These are phyloP conservation scores for Syncephalastrum contaminatum DNA, from an alignment of 371 early-diverging fungal species.

Conservation along the genomic window DNA sequence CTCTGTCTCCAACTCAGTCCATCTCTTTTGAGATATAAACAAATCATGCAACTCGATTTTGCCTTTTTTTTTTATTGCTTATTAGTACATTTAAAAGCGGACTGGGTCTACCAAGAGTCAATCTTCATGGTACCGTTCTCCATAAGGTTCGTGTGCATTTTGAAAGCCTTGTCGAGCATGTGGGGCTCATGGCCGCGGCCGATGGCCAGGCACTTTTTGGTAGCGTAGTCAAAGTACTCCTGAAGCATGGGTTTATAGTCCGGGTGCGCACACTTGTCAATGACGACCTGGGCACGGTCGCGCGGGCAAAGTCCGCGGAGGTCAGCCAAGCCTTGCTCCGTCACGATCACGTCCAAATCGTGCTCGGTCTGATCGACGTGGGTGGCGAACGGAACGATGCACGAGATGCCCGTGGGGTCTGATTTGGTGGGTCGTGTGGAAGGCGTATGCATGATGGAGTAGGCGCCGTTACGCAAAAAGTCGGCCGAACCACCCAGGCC, in stretches of 20 bases:
- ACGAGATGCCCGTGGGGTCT: conserved; percentile 48
- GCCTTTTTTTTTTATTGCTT: too few species aligned
- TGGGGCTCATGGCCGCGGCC: conserved; percentile 56
- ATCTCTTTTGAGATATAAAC: too few species aligned
- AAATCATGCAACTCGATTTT: too few species aligned
- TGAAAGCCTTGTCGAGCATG: conserved; percentile 53
- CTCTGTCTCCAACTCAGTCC: too few species aligned
- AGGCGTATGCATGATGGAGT: conserved; percentile 54
- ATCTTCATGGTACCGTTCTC: conserved; percentile 55
- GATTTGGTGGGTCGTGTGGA: conserved; percentile 47
- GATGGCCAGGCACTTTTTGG: conserved; percentile 45
- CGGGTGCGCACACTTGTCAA: conserved; percentile 55
- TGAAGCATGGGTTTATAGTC: conserved; percentile 47
- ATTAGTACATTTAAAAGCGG: not conserved
- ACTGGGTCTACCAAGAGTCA: conserved; percentile 41
- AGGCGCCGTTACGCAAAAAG: conserved; percentile 48
- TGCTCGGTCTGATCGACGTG: conserved; percentile 59
- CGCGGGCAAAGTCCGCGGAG: conserved; percentile 50
- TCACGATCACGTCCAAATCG: conserved; percentile 52
- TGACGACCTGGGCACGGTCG: conserved; percentile 50
- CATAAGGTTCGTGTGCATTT: conserved; percentile 51
- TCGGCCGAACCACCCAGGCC: conserved; percentile 54
- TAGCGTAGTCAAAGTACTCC: conserved; percentile 47
- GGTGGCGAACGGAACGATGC: conserved; percentile 51
- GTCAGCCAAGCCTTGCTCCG: conserved; percentile 56